phyloP scores from a whole-genome alignment of 1,139 yeast genomes.

The Williopsis jadinii region DNA sequence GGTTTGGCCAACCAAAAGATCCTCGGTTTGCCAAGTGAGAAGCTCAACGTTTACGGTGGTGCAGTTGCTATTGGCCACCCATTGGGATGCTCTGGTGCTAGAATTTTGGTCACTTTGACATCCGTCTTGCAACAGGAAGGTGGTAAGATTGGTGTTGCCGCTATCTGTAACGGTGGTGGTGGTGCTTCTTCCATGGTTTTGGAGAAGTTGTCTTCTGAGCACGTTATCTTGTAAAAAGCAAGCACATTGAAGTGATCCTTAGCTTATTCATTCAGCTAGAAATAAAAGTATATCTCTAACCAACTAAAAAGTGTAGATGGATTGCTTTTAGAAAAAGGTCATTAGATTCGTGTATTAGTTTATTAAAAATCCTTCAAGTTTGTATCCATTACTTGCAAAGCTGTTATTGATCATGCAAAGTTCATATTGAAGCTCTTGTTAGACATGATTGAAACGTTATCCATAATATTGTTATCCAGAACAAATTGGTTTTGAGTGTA shows the following conservation, averaged over 20 bases:
- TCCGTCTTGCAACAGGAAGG: slow-evolving; percentile 72
- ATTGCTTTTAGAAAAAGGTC: no score
- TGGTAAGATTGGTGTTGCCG: slow-evolving; percentile 91
- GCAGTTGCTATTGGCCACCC: slow-evolving; percentile 98
- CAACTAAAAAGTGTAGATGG: no score
- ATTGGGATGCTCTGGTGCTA: slow-evolving; percentile 95
- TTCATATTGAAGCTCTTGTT: slow-evolving; percentile 17
- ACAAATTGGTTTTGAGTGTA: no score
- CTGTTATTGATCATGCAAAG: slow-evolving; percentile 3
- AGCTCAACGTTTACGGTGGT: slow-evolving; percentile 94
- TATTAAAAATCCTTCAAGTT: no score
- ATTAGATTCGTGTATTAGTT: no score
- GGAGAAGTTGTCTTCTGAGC: slow-evolving; percentile 38
- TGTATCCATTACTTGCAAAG: no score
- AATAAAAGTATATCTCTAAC: no score
- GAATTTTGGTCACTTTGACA: slow-evolving; percentile 80
- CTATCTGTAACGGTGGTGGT: slow-evolving; percentile 98
- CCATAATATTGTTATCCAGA: no score
- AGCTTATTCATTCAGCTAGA: no score
- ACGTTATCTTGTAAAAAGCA: slow-evolving; percentile 12
- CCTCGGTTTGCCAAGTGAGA: slow-evolving; percentile 53
- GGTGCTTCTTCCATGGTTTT: slow-evolving; percentile 87
- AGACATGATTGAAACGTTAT: slow-evolving; percentile 12
- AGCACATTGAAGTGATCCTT: neutral
- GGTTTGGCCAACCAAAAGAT: slow-evolving; percentile 86